A percentile compares a stretch with the other conserved stretches of the same genome.
Conservation (phyloP, 148 eudicot genomes). For the Persicaria maculosa region DNA sequence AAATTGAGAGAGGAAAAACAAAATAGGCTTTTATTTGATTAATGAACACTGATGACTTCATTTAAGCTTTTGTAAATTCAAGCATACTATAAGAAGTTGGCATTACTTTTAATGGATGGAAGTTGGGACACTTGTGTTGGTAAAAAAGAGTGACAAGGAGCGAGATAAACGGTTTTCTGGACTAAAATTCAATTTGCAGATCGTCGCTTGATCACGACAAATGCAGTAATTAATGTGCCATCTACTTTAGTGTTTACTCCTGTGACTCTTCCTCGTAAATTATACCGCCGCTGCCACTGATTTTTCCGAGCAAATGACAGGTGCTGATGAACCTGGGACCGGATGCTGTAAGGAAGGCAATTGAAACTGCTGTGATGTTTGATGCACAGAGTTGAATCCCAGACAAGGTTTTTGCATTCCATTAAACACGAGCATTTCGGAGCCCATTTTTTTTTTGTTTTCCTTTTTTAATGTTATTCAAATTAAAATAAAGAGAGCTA, state of each 20-base stretch:
- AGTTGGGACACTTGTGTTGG: too few relatives aligned
- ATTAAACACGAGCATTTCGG: not conserved
- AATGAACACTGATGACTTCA: not conserved
- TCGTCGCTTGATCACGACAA: too few relatives aligned
- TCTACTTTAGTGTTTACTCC: not conserved
- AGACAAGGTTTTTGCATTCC: not conserved
- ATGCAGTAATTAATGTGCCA: not conserved
- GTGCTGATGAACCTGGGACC: slow-evolving; percentile 36
- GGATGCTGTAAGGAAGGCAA: slow-evolving; percentile 24
- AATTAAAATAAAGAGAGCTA: not conserved
- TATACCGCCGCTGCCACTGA: not conserved
- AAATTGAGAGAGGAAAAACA: not conserved
- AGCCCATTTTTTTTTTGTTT: not conserved
- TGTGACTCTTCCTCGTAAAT: not conserved
- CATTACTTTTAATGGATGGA: too few relatives aligned
- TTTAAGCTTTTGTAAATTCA: not conserved
- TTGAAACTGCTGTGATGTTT: slow-evolving; percentile 25
- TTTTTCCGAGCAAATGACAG: slow-evolving; percentile 14
- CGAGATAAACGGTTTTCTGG: too few relatives aligned
- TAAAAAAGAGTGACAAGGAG: too few relatives aligned
- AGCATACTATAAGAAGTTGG: not conserved
- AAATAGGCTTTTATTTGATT: not conserved
- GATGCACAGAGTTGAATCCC: not conserved
- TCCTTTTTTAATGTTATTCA: not conserved
- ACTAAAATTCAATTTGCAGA: too few relatives aligned